Evolutionary conservation across 2,329 filamentous ascomycete species (phyloP), one percentile per base, ranked within the genome.

Genomic region (Penicillium palitans): DNA sequence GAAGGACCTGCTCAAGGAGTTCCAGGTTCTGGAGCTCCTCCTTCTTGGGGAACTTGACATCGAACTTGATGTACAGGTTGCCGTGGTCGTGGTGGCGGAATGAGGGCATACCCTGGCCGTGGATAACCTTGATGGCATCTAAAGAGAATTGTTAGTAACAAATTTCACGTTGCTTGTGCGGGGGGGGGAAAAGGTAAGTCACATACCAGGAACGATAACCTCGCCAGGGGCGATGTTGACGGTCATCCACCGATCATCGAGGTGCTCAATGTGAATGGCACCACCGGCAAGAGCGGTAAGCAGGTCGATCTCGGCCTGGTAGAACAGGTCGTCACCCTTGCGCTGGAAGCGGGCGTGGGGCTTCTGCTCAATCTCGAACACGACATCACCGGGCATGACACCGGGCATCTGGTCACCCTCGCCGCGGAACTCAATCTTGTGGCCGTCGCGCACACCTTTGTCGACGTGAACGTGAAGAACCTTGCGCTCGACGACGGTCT

Each of bases 351-450:
- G 89, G 29, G 89, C 65, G 77, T 99, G 95, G n/a, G 93, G 93
- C 85, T 99, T 99, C 83, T 98, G 92, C 79, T 98, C 93, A 65
- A 99, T 98, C 81, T 98, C 93, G 74, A 99, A 99, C 62, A 97
- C 90, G 58, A 99, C 95, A 73, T 99, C 96, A 66, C 96, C 95
- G 17, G 95, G 90, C 74, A 96, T 86, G 53, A 96, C 90, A 65
- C 93, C 93, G 21, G 95, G 95, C 58, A 93, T 87, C 76, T 98
- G 95, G 75, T 99, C 95, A 78, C 95, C 95, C 76, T 99, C 95
- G 58, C 95, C 95, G 57, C 90, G 87, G 84, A 98, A 99, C 75
- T 97, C 93, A 66, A 99, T 91, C 83, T 96, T 96, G 79, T 93
- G 93, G 62, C 95, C 95, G 74, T 86, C 93, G 78, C 89, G 89